A percentile compares a stretch with the other conserved stretches of the same genome.
These are phyloP conservation scores for Pseudocercospora cruenta DNA, from an alignment of 2,329 filamentous ascomycete genomes.

Conservation along the genomic window DNA sequence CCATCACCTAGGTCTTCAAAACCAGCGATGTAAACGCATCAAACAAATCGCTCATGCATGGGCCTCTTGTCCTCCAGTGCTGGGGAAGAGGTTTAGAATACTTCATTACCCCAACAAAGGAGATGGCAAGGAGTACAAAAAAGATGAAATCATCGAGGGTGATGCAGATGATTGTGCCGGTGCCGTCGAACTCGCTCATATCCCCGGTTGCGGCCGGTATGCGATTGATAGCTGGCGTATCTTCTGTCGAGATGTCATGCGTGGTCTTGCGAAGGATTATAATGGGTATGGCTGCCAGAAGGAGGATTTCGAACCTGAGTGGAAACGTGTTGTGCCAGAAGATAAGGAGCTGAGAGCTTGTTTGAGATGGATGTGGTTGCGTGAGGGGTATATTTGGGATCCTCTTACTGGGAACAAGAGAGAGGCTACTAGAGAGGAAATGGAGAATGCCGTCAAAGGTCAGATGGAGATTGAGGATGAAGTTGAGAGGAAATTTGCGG, in stretches of 20 bases:
- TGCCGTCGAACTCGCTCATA: constrained; percentile 82
- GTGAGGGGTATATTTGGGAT: constrained; percentile 83
- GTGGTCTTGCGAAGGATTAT: constrained; percentile 68
- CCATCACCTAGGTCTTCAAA: constrained; percentile 70
- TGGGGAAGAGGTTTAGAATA: constrained; percentile 60
- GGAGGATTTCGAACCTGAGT: constrained; percentile 74
- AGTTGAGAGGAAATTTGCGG: constrained; percentile 34
- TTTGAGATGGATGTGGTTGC: constrained; percentile 88
- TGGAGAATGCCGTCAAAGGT: constrained; percentile 60
- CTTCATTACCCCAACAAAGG: constrained; percentile 58
- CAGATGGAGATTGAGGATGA: constrained; percentile 51
- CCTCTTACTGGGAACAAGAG: constrained; percentile 67
- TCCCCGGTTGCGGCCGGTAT: constrained; percentile 77
- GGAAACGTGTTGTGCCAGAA: constrained; percentile 79
- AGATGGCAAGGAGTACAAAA: constrained; percentile 54
- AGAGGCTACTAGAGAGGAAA: constrained; percentile 57
- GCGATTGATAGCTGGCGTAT: constrained; percentile 90
- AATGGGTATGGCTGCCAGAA: constrained; percentile 57
- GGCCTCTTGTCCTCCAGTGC: constrained; percentile 64
- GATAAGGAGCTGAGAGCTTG: constrained; percentile 91
- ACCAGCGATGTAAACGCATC: constrained; percentile 67
- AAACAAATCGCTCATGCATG: constrained; percentile 73
- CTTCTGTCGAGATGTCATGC: constrained; percentile 80
- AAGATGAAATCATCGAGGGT: constrained; percentile 49
- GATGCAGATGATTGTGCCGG: constrained; percentile 52